Evolutionary conservation across 345 rosid species (phyloP), one percentile per base, ranked within the genome.

Genomic region (Dimocarpus longan): DNA sequence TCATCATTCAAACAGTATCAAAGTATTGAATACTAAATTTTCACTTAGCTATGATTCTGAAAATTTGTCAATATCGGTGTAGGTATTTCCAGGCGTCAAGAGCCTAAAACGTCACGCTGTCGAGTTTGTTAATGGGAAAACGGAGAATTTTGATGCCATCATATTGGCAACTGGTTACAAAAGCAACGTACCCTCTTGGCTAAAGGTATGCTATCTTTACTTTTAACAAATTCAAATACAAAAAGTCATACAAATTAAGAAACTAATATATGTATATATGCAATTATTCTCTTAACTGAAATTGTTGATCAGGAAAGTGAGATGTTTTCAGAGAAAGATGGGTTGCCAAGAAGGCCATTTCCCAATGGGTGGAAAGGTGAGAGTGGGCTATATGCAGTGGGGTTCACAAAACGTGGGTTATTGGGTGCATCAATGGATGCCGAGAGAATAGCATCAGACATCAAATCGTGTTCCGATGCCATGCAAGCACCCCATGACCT

Each of bases 361-460:
- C 98, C 99, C 18, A 84, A 90, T 26, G 98, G 97, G 70, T 95
- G 99, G 99, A 95, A 93, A 95, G 98, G 99, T 2, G 97, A 90
- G 54, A 46, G 83, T 78, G 99, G 98, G 21, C 71, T 94, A 77
- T 95, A 93, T 24, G 97, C 99, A 3, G 99, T 95, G 10, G 99
- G 99, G 68, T 95, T 95, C 88, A 89, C 95, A 5, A 90, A 88
- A 83, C 95, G 94, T 59, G 99, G 99, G 5, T 74, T 95, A 18
- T 85, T 90, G 0, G 99, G 99, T 65, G 87, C 90, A 6, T 87
- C 98, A 19, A 87, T 91, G 86, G 99, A 95, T 78, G 98, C 99
- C n/a, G 84, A 71, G 75, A 88, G 80, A 70, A 86, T 94, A 59
- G 97, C 99, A 4, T 85, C 91, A 79, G 96, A 95, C 79, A 88